Conservation (phyloP, 176 grass and related monocot species). For the Lolium rigidum region DNA sequence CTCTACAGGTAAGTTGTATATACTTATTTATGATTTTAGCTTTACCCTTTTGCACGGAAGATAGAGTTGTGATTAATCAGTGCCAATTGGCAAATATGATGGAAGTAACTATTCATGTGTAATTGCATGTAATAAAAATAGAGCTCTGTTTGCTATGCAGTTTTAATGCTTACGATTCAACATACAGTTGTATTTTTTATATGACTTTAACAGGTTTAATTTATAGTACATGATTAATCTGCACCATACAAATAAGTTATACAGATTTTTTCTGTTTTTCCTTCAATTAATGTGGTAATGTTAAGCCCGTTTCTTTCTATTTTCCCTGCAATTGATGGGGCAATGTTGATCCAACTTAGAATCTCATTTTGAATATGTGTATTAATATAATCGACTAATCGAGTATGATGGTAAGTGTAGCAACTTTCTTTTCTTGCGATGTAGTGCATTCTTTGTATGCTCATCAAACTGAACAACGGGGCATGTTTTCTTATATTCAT, state of each 20-base stretch:
- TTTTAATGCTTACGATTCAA: neutral
- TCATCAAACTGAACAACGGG: neutral
- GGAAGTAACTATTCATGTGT: neutral
- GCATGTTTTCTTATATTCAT: conserved; percentile 1
- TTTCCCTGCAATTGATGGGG: neutral
- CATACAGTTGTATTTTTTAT: conserved; percentile 9
- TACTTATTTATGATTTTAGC: neutral
- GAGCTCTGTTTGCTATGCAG: neutral
- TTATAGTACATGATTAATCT: too few species aligned
- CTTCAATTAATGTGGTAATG: neutral
- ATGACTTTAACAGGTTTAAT: neutral
- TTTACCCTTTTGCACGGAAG: conserved; percentile 15
- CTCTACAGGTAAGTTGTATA: conserved; percentile 61
- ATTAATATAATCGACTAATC: neutral
- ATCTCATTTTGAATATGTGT: neutral
- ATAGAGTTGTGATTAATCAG: conserved; percentile 17
- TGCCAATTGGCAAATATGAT: conserved; percentile 12
- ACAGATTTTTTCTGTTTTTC: neutral
- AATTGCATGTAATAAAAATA: neutral
- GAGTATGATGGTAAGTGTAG: neutral
- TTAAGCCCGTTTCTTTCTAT: neutral
- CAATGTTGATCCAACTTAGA: neutral
- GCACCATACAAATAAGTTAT: neutral
- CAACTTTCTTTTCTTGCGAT: neutral
- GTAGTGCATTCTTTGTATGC: neutral